phyloP scores from a whole-genome alignment of 345 rosid genomes.

The Rhodamnia argentea region DNA sequence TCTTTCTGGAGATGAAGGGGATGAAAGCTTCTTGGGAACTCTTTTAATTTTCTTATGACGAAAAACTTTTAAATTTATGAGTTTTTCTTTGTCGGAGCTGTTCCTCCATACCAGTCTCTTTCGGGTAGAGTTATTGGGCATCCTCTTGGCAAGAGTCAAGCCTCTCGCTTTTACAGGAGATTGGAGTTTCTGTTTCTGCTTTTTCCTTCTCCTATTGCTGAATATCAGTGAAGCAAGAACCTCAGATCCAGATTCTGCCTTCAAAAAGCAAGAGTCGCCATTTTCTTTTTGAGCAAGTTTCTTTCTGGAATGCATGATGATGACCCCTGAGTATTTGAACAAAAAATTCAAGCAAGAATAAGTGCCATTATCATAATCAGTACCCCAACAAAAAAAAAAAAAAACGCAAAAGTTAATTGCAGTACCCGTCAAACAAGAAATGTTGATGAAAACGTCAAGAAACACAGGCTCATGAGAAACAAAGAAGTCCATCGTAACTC shows the following conservation, averaged over 20 bases:
- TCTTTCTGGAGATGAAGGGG: not conserved
- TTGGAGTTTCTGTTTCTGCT: slow-evolving; percentile 16
- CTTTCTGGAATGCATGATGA: slow-evolving; percentile 27
- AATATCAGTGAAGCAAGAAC: slow-evolving; percentile 31
- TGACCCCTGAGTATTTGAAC: slow-evolving; percentile 9
- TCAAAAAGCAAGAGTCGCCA: slow-evolving; percentile 9
- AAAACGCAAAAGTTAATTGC: not conserved
- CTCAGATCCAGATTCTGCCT: slow-evolving; percentile 25
- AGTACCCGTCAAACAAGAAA: not conserved
- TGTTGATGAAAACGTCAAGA: not conserved
- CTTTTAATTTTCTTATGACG: slow-evolving; percentile 10
- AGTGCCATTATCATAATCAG: not conserved
- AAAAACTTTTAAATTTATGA: not conserved
- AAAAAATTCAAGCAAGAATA: slow-evolving; percentile 2
- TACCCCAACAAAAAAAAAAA: not conserved
- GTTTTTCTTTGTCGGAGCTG: slow-evolving; percentile 7
- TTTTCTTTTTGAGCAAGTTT: slow-evolving; percentile 12
- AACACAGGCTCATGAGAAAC: not conserved
- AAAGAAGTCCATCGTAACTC: not conserved
- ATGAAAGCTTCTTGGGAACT: slow-evolving; percentile 15
- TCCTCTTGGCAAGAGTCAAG: slow-evolving; percentile 16
- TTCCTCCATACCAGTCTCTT: slow-evolving; percentile 13
- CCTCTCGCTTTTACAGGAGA: slow-evolving; percentile 11
- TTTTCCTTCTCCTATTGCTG: slow-evolving; percentile 14
- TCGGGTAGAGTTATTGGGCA: not conserved